Evolutionary conservation across 768 basidiomycete genomes (phyloP), one percentile per base, ranked within the genome.

Genomic region (Cyclocybe cylindracea): DNA sequence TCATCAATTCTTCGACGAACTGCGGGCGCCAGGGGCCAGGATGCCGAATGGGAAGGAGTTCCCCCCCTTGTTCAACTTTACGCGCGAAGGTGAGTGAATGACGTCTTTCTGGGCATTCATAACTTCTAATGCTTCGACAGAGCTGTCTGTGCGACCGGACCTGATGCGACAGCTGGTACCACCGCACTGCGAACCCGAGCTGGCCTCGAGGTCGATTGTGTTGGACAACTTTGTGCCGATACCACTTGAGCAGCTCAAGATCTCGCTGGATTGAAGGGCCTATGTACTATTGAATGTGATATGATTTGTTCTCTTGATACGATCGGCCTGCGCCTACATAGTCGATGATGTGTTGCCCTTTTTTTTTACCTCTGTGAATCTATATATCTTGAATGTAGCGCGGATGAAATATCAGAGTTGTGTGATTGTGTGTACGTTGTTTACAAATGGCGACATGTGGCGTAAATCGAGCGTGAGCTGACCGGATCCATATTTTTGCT

Each of bases 11-110:
- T 99, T 99, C 69, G 95, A 98, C 66, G 97, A 99, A 72, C 71
- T 99, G 61, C 85, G 93, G 56, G 80, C 80, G 39, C 91, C 95
- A 66, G 94, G 92, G 0, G 89, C 91, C 40, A 84, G 86, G 71
- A 92, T 99, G 92, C 94, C 95, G 7, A 97, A 95, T 60, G 95
- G 97, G 55, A 95, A 93, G 70, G 93, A 96, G 46, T 92, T 98
- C 73, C 97, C 97, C 2, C 80, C 82, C 33, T 74, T 99, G 58
- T 98, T 99, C 71, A 84, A 99, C 76, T 98, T 97, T 68, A 93
- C 94, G 50, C 86, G 90, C 57, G 96, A 97, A 76, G 94, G 94
- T 94, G 60, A 73, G 91, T 48, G 40, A 47, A 16, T 38, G 45
- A 50, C 41, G 34, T 40, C 45, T 10, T 11, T 24, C 34, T 36